Base-by-base conservation (phyloP, 306 rosid species). In the Malus orientalis region DNA sequence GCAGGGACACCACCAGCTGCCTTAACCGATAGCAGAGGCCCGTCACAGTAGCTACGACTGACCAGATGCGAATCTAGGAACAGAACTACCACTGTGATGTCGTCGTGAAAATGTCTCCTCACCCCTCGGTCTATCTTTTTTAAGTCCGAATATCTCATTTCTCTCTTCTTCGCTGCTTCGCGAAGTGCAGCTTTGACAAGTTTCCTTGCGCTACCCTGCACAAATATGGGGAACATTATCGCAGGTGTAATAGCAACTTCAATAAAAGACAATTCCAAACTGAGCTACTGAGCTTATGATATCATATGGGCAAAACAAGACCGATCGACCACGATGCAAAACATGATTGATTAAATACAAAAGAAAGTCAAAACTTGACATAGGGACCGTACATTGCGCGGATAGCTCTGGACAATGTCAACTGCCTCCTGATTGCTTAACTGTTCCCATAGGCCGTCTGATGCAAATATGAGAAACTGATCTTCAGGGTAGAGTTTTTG, bases 401-500 rank as follows among this genome's bases (percentile, higher is more conserved):
- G 91, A 85, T 71, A 74, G 75, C 57, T 91, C 19, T 89, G 90
- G 57, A 93, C 99, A 75, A 96, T 86, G 82, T 89, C 90, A 65
- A 88, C 98, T 30, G 97, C 99, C 87, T 88, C 91, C 81, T 96
- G 91, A 84, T 86, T 96, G 91, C 84, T 91, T 74, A 96, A 6
- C 61, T 93, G 96, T 83, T 96, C 99, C 98, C 99, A 96, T 61
- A 96, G 84, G 69, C 99, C 99, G 74, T 96, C 99, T 3, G 99
- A 96, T 76, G 97, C 99, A 84, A 96, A 87, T 81, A 96, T 88
- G 38, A 96, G 82, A 85, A 96, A 96, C 32, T 84, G 97, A 82
- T 96, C 99, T 45, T 84, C 82, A 0, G 93, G 93, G 51, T 74
- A 59, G 51, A 92, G 87, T 74, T 88, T 89, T 63, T 86, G 93